Base-by-base conservation (phyloP, 768 basidiomycete species). In the Tulasnella calospora region DNA sequence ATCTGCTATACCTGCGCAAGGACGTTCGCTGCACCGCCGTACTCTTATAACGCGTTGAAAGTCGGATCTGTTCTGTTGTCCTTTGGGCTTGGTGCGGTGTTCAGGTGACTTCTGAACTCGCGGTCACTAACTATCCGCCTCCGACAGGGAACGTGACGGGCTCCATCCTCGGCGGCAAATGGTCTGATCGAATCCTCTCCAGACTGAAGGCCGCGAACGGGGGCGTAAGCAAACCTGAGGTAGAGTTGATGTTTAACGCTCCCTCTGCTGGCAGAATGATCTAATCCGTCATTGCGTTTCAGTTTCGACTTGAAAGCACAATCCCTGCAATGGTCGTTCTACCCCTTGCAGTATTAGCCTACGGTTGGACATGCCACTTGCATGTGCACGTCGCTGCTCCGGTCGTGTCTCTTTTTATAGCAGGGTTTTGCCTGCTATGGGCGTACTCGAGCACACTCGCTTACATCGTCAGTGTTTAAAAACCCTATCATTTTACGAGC, bases 41-140 rank as follows among this genome's bases (percentile, higher is more conserved):
- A 96, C 81, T 82, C 87, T 38, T 95, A 92, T 83, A 85, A 89
- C 70, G 86, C 95, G 0, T 85, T 96, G 6, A 86, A 89, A 61
- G 89, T 92, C 71, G 95, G 95, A 4, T 83, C 95, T 36, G 89
- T 94, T 13, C 88, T 95, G 7, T 88, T 98, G 12, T 84, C 92
- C 0, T 92, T 90, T 81, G 95, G 95, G 71, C 80, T 88, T 21
- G 92, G 92, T 90, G 78, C 47, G 87, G 81, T 69, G 41, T 51
- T 46, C n/a, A 30, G 12, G 27, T 5, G 30, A 35, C 27, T 9
- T 10, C 30, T 33, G 61, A 33, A 35, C 27, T 30, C 30, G 0
- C 8, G 15, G 57, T 33, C 38, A 44, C 76, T 36, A 6, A 71
- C 19, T 67, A 23, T 21, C 33, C 38, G 0, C 6, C 23, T 57